Percentiles rank a stretch among this genome's conserved stretches.
phyloP scores from a whole-genome alignment of 495 filamentous ascomycete genomes.

The Podospora appendiculata region DNA sequence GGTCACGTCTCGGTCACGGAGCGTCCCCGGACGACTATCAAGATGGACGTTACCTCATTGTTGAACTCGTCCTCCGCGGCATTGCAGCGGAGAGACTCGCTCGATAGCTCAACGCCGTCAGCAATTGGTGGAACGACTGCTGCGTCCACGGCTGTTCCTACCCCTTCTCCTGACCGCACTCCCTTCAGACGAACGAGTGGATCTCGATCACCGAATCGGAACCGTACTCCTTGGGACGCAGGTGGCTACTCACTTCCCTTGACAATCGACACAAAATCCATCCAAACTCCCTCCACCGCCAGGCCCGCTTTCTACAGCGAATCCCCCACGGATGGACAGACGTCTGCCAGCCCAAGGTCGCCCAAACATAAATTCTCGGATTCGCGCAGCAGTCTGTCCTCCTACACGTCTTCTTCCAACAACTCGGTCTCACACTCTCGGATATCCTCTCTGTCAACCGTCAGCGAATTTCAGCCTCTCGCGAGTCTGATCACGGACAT shows the following conservation, averaged over 20 bases:
- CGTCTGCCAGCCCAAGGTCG: constrained; percentile 22
- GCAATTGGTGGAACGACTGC: constrained; percentile 14
- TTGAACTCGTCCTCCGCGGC: constrained; percentile 25
- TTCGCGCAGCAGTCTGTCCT: constrained; percentile 31
- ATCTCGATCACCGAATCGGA: constrained; percentile 21
- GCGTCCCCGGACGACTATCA: neutral
- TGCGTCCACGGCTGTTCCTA: constrained; percentile 14
- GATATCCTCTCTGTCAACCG: constrained; percentile 33
- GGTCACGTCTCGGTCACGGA: too few relatives aligned
- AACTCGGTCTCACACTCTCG: constrained; percentile 29
- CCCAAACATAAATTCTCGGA: constrained; percentile 33
- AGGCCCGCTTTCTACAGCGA: constrained; percentile 15
- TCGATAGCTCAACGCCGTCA: constrained; percentile 17
- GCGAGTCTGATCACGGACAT: constrained; percentile 6
- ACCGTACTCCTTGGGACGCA: constrained; percentile 40
- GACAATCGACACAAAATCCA: constrained; percentile 22
- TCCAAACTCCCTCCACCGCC: constrained; percentile 10
- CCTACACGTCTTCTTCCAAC: constrained; percentile 25
- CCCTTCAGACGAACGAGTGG: constrained; percentile 16
- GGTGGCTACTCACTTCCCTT: constrained; percentile 32
- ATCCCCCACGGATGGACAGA: constrained; percentile 16
- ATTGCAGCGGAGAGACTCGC: constrained; percentile 13
- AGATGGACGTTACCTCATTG: constrained; percentile 24
- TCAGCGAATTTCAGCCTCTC: constrained; percentile 20
- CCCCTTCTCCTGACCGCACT: constrained; percentile 20